Conservation (phyloP, 768 basidiomycete genomes). For the Rhodosporidiobolus odoratus region DNA sequence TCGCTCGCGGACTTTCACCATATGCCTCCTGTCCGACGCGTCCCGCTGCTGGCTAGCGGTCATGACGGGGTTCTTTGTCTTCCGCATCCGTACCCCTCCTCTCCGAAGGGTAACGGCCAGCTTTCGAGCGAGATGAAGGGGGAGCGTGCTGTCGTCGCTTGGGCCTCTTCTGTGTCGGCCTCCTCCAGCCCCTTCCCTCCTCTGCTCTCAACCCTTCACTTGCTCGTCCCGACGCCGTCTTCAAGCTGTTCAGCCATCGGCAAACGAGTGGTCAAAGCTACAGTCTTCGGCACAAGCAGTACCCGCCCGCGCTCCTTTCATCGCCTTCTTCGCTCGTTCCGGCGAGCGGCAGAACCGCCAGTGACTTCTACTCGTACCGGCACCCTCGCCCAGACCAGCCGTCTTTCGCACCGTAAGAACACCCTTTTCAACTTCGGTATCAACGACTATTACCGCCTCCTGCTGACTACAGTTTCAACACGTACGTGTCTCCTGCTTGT, state of each 20-base stretch:
- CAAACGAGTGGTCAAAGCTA: no score
- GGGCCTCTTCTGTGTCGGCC: neutral
- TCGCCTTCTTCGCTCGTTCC: neutral
- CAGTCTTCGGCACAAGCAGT: neutral
- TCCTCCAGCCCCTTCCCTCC: neutral
- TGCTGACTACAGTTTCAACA: no score
- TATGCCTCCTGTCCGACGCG: no score
- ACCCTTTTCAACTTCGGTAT: no score
- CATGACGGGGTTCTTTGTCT: neutral
- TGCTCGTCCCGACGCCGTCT: neutral
- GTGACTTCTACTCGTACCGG: no score
- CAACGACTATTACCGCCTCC: neutral
- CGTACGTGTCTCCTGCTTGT: no score
- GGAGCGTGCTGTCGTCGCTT: neutral
- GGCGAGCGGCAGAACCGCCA: neutral
- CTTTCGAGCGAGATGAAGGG: neutral
- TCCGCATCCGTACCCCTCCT: neutral
- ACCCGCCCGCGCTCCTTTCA: neutral
- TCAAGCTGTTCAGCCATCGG: neutral
- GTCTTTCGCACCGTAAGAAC: no score
- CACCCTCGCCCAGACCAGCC: no score
- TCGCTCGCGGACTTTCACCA: no score
- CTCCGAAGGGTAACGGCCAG: neutral
- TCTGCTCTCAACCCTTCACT: neutral
- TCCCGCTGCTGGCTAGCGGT: no score